These are phyloP conservation scores for Emmonsiellopsis sp. DNA, from an alignment of 2,329 filamentous ascomycete genomes.

Conservation along the genomic window DNA sequence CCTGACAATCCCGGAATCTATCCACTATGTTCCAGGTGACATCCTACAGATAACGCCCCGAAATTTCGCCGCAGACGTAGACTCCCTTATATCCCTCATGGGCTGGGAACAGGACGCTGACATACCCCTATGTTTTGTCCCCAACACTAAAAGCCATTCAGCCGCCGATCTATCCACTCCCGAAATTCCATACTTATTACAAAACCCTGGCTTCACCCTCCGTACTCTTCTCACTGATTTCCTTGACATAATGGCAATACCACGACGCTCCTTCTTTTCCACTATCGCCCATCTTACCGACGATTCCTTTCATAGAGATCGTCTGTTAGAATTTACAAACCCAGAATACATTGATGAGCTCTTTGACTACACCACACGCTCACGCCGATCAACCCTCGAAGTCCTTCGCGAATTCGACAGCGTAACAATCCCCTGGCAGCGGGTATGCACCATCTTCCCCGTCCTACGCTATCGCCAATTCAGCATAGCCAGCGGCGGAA, in stretches of 20 bases:
- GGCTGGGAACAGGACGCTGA: slow-evolving; percentile 68
- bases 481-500: slow-evolving; percentile 73
- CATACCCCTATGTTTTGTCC: slow-evolving; percentile 47
- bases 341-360: slow-evolving; percentile 79
- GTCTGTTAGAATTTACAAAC: slow-evolving; percentile 73
- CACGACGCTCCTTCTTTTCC: slow-evolving; percentile 76
- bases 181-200: slow-evolving; percentile 27
- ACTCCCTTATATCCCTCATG: slow-evolving; percentile 68
- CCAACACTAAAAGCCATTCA: slow-evolving; percentile 15
- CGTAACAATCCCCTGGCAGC: slow-evolving; percentile 69
- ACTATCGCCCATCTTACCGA: slow-evolving; percentile 65
- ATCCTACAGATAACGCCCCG: slow-evolving; percentile 76
- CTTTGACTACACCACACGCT: slow-evolving; percentile 89
- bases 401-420: slow-evolving; percentile 82
- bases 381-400: slow-evolving; percentile 82
- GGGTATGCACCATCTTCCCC: slow-evolving; percentile 65
- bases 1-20: slow-evolving; percentile 39
- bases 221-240: slow-evolving; percentile 70
- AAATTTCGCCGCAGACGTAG: slow-evolving; percentile 75
- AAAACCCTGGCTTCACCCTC: slow-evolving; percentile 46
- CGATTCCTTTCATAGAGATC: slow-evolving; percentile 64
- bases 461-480: slow-evolving; percentile 82
- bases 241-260: slow-evolving; percentile 82
- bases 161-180: slow-evolving; percentile 15
- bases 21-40: slow-evolving; percentile 61